phyloP scores from a whole-genome alignment of 345 rosid species.

The Dovyalis caffra region DNA sequence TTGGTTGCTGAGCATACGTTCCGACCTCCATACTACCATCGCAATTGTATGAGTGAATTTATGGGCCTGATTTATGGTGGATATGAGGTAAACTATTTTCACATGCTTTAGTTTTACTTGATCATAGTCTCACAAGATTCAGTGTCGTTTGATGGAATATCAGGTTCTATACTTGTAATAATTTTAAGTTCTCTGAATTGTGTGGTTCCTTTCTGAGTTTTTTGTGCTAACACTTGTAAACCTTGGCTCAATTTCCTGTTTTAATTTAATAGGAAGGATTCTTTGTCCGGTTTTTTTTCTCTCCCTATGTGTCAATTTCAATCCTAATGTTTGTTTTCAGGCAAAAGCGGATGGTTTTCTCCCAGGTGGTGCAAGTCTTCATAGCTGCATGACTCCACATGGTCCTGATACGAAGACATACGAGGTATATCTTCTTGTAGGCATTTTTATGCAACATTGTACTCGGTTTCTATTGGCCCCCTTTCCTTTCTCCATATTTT shows the following conservation, averaged over 20 bases:
- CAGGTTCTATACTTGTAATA: too few species aligned
- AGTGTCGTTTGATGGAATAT: neutral
- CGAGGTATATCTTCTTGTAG: constrained; percentile 48
- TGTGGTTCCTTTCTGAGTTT: too few species aligned
- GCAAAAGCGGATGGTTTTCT: constrained; percentile 96
- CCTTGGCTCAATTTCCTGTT: too few species aligned
- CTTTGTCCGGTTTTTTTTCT: neutral
- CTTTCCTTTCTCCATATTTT: neutral
- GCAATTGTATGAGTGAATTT: constrained; percentile 99
- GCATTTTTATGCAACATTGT: neutral
- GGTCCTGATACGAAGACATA: constrained; percentile 94
- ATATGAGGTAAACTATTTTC: constrained; percentile 64
- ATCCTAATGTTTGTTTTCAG: constrained; percentile 32
- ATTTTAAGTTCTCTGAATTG: too few species aligned
- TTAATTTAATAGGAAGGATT: neutral
- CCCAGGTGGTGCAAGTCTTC: constrained; percentile 95
- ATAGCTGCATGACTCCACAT: constrained; percentile 97
- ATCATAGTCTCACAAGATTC: neutral
- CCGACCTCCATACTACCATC: constrained; percentile 94
- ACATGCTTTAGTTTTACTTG: neutral
- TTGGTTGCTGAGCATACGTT: constrained; percentile 96
- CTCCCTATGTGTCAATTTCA: neutral
- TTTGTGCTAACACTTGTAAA: too few species aligned
- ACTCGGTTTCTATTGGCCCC: neutral
- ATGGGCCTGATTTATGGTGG: constrained; percentile 93